Percentiles rank a stretch among this genome's conserved stretches.
phyloP scores from a whole-genome alignment of 768 basidiomycete genomes.

The Clavulina sp. region DNA sequence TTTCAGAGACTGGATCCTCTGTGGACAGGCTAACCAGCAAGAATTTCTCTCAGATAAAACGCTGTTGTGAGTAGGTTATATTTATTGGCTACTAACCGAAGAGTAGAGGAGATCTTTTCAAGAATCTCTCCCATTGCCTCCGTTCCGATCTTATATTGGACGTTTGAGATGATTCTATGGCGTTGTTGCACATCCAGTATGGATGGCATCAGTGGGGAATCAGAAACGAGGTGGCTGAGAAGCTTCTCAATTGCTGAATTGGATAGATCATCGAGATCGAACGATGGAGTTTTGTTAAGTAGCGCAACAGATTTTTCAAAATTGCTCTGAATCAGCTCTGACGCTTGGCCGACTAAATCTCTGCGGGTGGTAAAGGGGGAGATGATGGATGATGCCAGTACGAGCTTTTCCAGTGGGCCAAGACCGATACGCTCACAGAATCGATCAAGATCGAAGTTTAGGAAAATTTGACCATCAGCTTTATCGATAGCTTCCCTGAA shows the following conservation, averaged over 20 bases:
- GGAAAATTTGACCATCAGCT: slow-evolving; percentile 68
- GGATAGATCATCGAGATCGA: slow-evolving; percentile 64
- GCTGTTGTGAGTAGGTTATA: too few relatives aligned
- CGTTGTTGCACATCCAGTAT: slow-evolving; percentile 55
- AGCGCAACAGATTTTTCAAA: slow-evolving; percentile 65
- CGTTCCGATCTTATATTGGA: slow-evolving; percentile 62
- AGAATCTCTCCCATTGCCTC: slow-evolving; percentile 60
- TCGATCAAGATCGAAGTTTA: slow-evolving; percentile 65
- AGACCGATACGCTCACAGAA: slow-evolving; percentile 70
- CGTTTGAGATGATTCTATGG: slow-evolving; percentile 54
- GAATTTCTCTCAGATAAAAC: slow-evolving; percentile 8
- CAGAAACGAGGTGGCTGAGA: slow-evolving; percentile 61
- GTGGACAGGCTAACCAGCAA: too few relatives aligned
- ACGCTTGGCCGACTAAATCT: slow-evolving; percentile 42
- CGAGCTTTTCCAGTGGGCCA: slow-evolving; percentile 58
- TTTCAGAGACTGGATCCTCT: too few relatives aligned
- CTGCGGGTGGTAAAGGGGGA: slow-evolving; percentile 37
- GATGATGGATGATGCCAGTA: slow-evolving; percentile 58
- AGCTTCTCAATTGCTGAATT: slow-evolving; percentile 60
- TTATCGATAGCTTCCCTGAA: slow-evolving; percentile 82
- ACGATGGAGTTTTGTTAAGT: slow-evolving; percentile 60
- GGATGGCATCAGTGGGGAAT: slow-evolving; percentile 46
- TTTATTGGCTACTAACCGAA: slow-evolving; percentile 34
- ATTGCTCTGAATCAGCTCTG: slow-evolving; percentile 49
- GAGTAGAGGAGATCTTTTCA: slow-evolving; percentile 49